These are phyloP conservation scores for Candida methanosorbosa DNA, from an alignment of 805 yeast genomes.

Conservation along the genomic window DNA sequence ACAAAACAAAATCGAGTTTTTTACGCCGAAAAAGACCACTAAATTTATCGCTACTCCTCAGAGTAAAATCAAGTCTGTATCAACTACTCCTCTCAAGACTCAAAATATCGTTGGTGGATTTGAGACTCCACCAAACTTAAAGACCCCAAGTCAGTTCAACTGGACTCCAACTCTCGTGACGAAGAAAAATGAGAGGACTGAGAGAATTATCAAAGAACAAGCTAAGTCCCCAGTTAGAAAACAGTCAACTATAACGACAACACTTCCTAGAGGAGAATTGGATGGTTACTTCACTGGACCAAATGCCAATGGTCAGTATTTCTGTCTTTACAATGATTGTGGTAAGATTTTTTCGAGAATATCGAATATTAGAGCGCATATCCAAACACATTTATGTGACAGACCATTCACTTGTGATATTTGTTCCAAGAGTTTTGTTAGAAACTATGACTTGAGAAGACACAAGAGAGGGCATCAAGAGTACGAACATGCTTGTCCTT, in stretches of 20 bases:
- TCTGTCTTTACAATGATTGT: slow-evolving; percentile 72
- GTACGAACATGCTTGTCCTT: slow-evolving; percentile 66
- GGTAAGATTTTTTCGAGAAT: slow-evolving; percentile 79
- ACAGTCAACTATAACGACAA: slow-evolving; percentile 47
- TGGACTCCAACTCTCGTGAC: slow-evolving; percentile 28
- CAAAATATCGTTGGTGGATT: slow-evolving; percentile 12
- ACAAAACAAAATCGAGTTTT: not conserved
- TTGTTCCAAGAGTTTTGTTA: slow-evolving; percentile 81
- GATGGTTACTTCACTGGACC: slow-evolving; percentile 82
- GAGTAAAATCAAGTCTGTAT: not conserved
- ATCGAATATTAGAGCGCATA: slow-evolving; percentile 89
- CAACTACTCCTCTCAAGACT: slow-evolving; percentile 19
- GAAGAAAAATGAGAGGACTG: slow-evolving; percentile 20
- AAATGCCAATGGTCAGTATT: slow-evolving; percentile 57
- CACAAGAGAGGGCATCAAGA: slow-evolving; percentile 83
- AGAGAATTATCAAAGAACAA: slow-evolving; percentile 24
- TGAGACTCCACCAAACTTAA: slow-evolving; percentile 22
- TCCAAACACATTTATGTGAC: slow-evolving; percentile 93
- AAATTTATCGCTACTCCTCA: not conserved
- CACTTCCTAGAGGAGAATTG: slow-evolving; percentile 82
- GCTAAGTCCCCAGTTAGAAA: slow-evolving; percentile 35
- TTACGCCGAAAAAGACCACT: not conserved
- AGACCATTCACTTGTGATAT: slow-evolving; percentile 77
- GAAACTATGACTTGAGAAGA: slow-evolving; percentile 90
- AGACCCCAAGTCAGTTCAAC: slow-evolving; percentile 18